phyloP scores from a whole-genome alignment of 805 yeast species.

The Yamadazyma endophytica region DNA sequence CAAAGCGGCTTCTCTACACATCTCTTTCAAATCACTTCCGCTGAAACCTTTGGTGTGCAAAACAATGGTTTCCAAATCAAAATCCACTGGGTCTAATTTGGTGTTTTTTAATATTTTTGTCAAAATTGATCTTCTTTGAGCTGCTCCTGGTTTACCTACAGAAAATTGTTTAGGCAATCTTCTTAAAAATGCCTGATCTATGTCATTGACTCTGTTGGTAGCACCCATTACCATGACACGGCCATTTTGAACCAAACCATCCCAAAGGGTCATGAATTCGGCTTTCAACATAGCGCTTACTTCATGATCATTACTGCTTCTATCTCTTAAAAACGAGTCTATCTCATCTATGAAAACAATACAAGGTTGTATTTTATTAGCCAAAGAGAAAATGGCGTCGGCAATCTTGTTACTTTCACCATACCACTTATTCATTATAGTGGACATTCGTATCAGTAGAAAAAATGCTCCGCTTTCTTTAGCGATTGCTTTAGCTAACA shows the following conservation, averaged over 20 bases:
- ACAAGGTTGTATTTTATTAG: slow-evolving; percentile 87
- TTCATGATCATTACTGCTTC: slow-evolving; percentile 84
- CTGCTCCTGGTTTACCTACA: slow-evolving; percentile 63
- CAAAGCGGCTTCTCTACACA: slow-evolving; percentile 91
- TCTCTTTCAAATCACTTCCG: slow-evolving; percentile 88
- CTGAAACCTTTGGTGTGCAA: slow-evolving; percentile 60
- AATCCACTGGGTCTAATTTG: slow-evolving; percentile 47
- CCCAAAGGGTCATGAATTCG: slow-evolving; percentile 98
- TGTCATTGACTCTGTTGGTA: slow-evolving; percentile 87
- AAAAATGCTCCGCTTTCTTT: slow-evolving; percentile 89
- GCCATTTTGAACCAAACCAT: slow-evolving; percentile 76
- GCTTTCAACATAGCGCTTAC: slow-evolving; percentile 93
- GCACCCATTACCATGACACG: slow-evolving; percentile 89
- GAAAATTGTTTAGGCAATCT: slow-evolving; percentile 90
- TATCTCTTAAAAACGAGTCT: slow-evolving; percentile 86
- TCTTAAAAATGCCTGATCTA: slow-evolving; percentile 87
- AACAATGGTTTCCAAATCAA: slow-evolving; percentile 61
- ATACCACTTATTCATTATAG: slow-evolving; percentile 95
- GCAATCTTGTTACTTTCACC: slow-evolving; percentile 94
- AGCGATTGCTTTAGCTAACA: slow-evolving; percentile 95
- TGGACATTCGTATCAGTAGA: slow-evolving; percentile 86
- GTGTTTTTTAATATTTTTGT: slow-evolving; percentile 66
- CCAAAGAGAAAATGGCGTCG: slow-evolving; percentile 88
- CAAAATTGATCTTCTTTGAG: slow-evolving; percentile 69
- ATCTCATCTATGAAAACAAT: slow-evolving; percentile 95